These are phyloP conservation scores for Epichloe gansuensis DNA, from an alignment of 2,329 filamentous ascomycete genomes.

Conservation along the genomic window DNA sequence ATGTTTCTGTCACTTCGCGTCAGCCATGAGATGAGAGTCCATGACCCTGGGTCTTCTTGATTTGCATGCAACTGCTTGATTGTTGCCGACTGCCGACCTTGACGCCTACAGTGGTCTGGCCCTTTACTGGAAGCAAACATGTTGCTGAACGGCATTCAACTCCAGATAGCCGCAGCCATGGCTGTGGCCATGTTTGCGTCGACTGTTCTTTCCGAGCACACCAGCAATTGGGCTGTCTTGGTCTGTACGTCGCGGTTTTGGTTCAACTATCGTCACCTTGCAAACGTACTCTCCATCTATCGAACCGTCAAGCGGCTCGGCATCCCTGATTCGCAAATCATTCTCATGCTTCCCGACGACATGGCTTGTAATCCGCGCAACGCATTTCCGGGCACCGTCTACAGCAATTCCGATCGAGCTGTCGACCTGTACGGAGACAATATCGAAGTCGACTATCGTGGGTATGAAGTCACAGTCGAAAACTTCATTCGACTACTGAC, in stretches of 20 bases:
- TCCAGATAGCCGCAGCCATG: conserved; percentile 33
- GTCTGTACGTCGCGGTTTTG: conserved; percentile 97
- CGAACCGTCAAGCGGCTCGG: conserved; percentile 95
- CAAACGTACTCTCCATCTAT: conserved; percentile 94
- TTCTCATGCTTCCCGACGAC: conserved; percentile 98
- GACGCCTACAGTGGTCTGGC: no score
- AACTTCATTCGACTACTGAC: conserved; percentile 95
- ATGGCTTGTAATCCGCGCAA: conserved; percentile 99
- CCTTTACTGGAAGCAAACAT: conserved; percentile 14
- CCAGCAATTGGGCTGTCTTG: conserved; percentile 98
- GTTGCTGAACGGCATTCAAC: conserved; percentile 34
- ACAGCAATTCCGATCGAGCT: conserved; percentile 92
- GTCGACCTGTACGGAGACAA: conserved; percentile 97
- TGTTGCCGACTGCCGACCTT: not conserved
- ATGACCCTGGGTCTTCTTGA: not conserved
- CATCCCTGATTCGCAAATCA: conserved; percentile 97
- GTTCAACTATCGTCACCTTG: conserved; percentile 99
- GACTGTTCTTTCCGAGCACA: conserved; percentile 57
- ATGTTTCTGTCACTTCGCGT: not conserved
- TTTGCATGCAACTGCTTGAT: no score
- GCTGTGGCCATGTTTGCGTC: conserved; percentile 34
- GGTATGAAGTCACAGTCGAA: conserved; percentile 97
- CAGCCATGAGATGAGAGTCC: not conserved
- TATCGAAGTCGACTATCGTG: conserved; percentile 96
- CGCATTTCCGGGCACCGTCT: conserved; percentile 92